phyloP scores from a whole-genome alignment of 2,329 filamentous ascomycete species.

The Chaetomium sp. region DNA sequence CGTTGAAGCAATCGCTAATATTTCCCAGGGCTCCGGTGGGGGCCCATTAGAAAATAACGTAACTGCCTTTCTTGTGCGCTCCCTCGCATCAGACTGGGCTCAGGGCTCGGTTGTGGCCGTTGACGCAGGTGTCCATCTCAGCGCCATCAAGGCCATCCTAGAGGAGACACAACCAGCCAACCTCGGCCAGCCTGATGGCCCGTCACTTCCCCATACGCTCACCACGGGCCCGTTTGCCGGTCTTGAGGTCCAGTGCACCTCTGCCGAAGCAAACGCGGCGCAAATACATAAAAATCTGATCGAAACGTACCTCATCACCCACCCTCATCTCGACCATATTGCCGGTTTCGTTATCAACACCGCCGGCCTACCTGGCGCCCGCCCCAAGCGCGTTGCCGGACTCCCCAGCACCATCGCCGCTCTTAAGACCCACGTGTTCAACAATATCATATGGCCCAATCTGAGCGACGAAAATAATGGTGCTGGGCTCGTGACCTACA shows the following conservation, averaged over 20 bases:
- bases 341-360: slow-evolving; percentile 91
- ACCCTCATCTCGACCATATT: slow-evolving; percentile 95
- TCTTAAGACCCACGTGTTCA: slow-evolving; percentile 92
- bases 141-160: slow-evolving; percentile 75
- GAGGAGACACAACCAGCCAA: slow-evolving; percentile 43
- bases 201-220: slow-evolving; percentile 48
- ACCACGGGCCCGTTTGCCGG: slow-evolving; percentile 72
- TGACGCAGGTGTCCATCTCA: slow-evolving; percentile 85
- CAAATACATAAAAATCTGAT: slow-evolving; percentile 74
- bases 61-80: slow-evolving; percentile 83
- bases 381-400: slow-evolving; percentile 79
- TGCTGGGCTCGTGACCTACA: slow-evolving; percentile 84
- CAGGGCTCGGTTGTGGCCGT: slow-evolving; percentile 83
- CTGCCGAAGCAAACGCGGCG: slow-evolving; percentile 69
- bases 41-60: slow-evolving; percentile 86
- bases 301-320: slow-evolving; percentile 86
- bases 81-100: slow-evolving; percentile 69
- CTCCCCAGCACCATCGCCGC: slow-evolving; percentile 85
- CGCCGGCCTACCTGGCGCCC: slow-evolving; percentile 70
- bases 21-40: slow-evolving; percentile 70
- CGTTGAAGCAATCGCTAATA: too few species aligned
- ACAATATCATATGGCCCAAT: slow-evolving; percentile 97
- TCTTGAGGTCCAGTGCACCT: slow-evolving; percentile 60
- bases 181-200: slow-evolving; percentile 28
- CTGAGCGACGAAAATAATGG: slow-evolving; percentile 93